phyloP scores from a whole-genome alignment of 805 yeast species.

The Cephaloascus fragrans region DNA sequence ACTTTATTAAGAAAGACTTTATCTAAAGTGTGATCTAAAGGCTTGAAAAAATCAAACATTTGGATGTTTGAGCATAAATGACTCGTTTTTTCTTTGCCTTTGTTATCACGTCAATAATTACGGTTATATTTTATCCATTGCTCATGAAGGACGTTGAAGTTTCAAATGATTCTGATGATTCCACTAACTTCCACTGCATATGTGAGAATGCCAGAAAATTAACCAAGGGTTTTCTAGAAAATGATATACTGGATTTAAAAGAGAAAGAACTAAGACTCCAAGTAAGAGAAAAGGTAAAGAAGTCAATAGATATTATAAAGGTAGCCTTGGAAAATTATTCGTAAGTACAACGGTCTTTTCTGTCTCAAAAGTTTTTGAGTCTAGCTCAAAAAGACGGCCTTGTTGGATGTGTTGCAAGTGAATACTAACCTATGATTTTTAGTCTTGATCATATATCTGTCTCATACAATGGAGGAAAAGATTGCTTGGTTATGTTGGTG shows the following conservation, averaged over 20 bases:
- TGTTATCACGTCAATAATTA: too few species aligned
- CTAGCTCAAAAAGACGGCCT: too few species aligned
- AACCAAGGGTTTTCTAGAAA: neutral
- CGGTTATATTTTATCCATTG: too few species aligned
- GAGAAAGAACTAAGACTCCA: conserved; percentile 11
- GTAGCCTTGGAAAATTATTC: conserved; percentile 19
- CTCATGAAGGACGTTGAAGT: too few species aligned
- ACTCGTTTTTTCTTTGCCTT: too few species aligned
- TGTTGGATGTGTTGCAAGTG: neutral
- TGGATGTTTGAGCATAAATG: too few species aligned
- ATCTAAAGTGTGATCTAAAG: too few species aligned
- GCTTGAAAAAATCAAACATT: too few species aligned
- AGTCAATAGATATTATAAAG: conserved; percentile 18
- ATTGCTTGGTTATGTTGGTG: conserved; percentile 82
- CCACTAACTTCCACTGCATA: neutral
- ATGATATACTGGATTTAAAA: neutral
- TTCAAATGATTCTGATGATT: neutral
- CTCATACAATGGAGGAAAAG: conserved; percentile 95
- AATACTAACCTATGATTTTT: conserved; percentile 1
- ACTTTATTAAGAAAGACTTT: too few species aligned
- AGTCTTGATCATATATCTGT: conserved; percentile 48
- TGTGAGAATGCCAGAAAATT: neutral
- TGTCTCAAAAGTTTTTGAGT: neutral
- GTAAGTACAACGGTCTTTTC: conserved; percentile 14
- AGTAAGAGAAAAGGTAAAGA: conserved; percentile 17